phyloP scores from a whole-genome alignment of 768 basidiomycete species.

The Termitomyces sp. region DNA sequence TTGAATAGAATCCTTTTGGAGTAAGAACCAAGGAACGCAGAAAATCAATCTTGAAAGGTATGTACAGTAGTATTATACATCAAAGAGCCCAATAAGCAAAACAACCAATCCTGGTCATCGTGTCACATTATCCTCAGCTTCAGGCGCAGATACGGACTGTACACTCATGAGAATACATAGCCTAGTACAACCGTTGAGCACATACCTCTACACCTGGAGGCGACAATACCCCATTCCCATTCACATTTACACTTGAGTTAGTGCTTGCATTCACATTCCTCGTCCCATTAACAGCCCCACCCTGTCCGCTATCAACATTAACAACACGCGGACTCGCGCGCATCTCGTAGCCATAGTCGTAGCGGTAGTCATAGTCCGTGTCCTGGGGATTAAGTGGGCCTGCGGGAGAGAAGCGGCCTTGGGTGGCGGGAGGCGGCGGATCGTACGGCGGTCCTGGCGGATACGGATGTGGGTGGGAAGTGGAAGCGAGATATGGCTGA shows the following conservation, averaged over 20 bases:
- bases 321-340: not conserved
- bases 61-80: not conserved
- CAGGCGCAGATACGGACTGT: not conserved
- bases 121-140: not conserved
- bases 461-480: not conserved
- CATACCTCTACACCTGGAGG: not conserved
- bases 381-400: not conserved
- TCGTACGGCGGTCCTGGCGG: not conserved
- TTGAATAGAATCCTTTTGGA: slow-evolving; percentile 5
- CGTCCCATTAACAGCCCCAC: not conserved
- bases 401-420: not conserved
- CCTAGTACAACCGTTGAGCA: not conserved
- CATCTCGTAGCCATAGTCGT: not conserved
- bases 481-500: not conserved
- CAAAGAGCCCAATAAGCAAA: not conserved
- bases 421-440: not conserved
- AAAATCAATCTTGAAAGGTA: not conserved
- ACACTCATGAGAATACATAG: not conserved
- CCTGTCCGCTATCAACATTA: not conserved
- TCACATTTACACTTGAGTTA: not conserved
- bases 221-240: not conserved
- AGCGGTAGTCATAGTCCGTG: not conserved
- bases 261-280: not conserved
- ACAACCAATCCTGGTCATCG: not conserved
- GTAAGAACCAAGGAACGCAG: not conserved